A percentile compares a stretch with the other conserved stretches of the same genome.
Evolutionary conservation across 345 rosid genomes (phyloP).

Genomic region (Populus alba): DNA sequence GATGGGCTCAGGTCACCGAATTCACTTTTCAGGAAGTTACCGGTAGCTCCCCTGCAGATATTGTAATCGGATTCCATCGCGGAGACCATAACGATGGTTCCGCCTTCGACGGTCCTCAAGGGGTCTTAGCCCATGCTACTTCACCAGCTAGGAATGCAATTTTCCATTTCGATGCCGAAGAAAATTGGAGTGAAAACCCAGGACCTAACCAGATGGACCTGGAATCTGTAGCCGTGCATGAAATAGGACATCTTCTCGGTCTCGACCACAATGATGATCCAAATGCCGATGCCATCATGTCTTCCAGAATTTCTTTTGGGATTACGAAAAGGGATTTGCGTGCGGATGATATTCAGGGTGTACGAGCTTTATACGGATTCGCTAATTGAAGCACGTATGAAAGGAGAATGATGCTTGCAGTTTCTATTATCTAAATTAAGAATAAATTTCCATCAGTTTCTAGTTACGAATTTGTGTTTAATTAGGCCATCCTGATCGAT

Average conservation of each 20-base stretch:
- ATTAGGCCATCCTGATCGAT: too few relatives aligned
- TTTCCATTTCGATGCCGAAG: conserved; percentile 28
- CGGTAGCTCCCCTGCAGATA: background rate
- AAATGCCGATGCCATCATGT: conserved; percentile 22
- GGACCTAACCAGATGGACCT: conserved; percentile 17
- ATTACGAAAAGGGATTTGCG: background rate
- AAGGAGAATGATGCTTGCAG: too few relatives aligned
- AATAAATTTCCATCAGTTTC: too few relatives aligned
- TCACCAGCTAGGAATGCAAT: background rate
- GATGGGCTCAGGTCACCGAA: conserved; percentile 3
- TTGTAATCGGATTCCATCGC: conserved; percentile 11
- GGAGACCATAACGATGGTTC: conserved; percentile 13
- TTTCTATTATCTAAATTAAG: too few relatives aligned
- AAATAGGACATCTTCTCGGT: conserved; percentile 30
- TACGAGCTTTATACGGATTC: conserved; percentile 1
- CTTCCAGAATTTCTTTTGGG: background rate
- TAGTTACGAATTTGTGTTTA: too few relatives aligned
- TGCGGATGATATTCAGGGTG: conserved; percentile 1
- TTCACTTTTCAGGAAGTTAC: conserved; percentile 10
- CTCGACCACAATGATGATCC: conserved; percentile 17
- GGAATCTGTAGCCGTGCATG: conserved; percentile 31
- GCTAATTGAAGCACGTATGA: too few relatives aligned
- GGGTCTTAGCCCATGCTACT: conserved; percentile 17
- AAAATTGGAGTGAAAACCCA: conserved; percentile 16
- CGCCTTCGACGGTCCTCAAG: conserved; percentile 17